Evolutionary conservation across 108 stramenopile genomes (phyloP).

Genomic region (Nannochloropsis salina): DNA sequence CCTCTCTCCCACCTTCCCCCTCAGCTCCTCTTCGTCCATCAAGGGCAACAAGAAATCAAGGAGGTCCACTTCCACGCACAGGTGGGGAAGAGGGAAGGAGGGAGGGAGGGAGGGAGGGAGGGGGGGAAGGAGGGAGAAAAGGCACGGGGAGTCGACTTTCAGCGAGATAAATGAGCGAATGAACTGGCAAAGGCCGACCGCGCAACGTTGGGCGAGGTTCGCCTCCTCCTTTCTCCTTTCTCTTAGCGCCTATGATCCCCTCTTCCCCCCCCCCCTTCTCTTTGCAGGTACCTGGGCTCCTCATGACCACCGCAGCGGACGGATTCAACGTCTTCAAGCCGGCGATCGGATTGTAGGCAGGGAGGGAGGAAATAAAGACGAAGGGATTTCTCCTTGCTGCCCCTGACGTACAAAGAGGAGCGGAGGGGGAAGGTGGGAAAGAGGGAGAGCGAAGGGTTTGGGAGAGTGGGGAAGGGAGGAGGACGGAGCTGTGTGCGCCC

Average conservation of each 20-base stretch:
- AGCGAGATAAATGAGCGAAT: not conserved
- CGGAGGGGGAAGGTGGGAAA: not conserved
- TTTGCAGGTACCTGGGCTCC: constrained; percentile 69
- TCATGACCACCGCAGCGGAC: constrained; percentile 86
- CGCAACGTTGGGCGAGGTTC: not conserved
- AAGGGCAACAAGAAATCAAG: constrained; percentile 83
- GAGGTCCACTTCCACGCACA: constrained; percentile 98
- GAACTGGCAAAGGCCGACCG: no score
- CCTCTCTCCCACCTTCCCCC: constrained; percentile 70
- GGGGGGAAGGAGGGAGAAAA: not conserved
- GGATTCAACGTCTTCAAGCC: constrained; percentile 92
- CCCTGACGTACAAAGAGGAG: not conserved
- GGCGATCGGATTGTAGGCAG: constrained; percentile 27
- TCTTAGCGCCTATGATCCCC: not conserved
- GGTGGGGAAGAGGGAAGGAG: constrained; percentile 22
- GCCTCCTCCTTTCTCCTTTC: not conserved
- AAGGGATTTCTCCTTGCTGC: no score
- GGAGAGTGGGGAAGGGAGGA: constrained; percentile 2
- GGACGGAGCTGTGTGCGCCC: no score
- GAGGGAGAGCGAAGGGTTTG: not conserved
- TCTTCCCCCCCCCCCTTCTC: not conserved
- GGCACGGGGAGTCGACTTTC: not conserved
- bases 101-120: constrained; percentile 10
- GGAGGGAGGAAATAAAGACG: not conserved
- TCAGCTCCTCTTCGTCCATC: constrained; percentile 95